Conservation (phyloP, 345 rosid species). For the Cardamine resedifolia region DNA sequence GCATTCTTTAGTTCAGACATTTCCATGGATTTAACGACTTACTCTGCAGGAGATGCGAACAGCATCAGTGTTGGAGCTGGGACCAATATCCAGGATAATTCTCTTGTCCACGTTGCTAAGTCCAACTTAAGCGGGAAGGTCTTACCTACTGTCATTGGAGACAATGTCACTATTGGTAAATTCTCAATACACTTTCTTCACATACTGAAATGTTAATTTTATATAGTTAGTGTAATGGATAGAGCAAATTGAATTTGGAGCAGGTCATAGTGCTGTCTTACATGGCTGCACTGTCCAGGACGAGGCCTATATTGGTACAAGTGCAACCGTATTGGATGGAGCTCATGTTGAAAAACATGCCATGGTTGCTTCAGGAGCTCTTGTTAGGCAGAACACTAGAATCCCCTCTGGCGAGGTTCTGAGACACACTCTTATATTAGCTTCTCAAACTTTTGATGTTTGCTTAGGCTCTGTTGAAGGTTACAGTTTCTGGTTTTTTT, state of each 20-base stretch:
- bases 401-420: conserved; percentile 85
- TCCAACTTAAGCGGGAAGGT: conserved; percentile 80
- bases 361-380: conserved; percentile 94
- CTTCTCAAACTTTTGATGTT: not conserved
- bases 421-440: conserved; percentile 8
- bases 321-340: conserved; percentile 84
- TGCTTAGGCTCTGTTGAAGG: not conserved
- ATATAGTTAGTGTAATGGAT: not conserved
- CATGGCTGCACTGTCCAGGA: conserved; percentile 92
- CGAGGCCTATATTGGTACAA: conserved; percentile 81
- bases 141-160: conserved; percentile 70
- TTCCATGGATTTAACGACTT: not conserved
- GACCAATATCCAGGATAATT: conserved; percentile 77
- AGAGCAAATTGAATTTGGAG: conserved; percentile 29
- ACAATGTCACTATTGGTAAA: conserved; percentile 76
- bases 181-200: not conserved
- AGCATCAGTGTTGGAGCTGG: conserved; percentile 70
- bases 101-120: conserved; percentile 85
- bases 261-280: conserved; percentile 85
- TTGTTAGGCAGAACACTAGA: conserved; percentile 82
- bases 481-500: not conserved
- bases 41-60: conserved; percentile 67
- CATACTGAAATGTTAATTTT: conserved; percentile 10
- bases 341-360: conserved; percentile 85
- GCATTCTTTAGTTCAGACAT: not conserved